Conservation (phyloP, 1,284 basidiomycete species). For the Peniophora sp. region DNA sequence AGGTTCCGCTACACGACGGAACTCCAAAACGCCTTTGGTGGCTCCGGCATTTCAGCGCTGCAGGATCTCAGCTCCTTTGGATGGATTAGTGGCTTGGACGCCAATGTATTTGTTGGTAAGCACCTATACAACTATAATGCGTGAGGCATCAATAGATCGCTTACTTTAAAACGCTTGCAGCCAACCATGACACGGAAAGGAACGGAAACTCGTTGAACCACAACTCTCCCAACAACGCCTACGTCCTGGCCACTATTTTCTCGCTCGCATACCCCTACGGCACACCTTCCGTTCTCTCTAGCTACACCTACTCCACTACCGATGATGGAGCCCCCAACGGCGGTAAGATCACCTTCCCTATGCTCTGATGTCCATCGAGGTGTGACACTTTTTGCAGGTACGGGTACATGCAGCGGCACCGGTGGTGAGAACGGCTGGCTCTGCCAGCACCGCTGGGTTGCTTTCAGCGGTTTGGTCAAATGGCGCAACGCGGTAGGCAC, state of each 20-base stretch:
- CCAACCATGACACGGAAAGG: constrained; percentile 68
- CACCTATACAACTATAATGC: too few species aligned
- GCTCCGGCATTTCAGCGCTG: constrained; percentile 16
- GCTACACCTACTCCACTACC: constrained; percentile 40
- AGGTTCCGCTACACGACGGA: constrained; percentile 24
- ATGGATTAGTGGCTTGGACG: constrained; percentile 44
- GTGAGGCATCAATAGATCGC: constrained; percentile 51
- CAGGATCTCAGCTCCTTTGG: constrained; percentile 38
- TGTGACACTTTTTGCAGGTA: constrained; percentile 16
- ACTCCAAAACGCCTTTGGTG: constrained; percentile 18
- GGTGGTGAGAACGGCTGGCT: constrained; percentile 50
- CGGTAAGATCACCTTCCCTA: constrained; percentile 14
- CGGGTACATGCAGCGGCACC: constrained; percentile 42
- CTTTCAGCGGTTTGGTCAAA: constrained; percentile 53
- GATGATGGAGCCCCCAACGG: constrained; percentile 47
- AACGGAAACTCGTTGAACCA: constrained; percentile 46
- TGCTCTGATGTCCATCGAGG: background rate
- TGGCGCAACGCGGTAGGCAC: constrained; percentile 53
- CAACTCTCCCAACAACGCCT: constrained; percentile 56
- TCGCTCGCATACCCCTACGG: constrained; percentile 63
- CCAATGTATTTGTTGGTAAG: constrained; percentile 37
- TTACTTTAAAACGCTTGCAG: constrained; percentile 59
- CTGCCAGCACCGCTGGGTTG: constrained; percentile 57
- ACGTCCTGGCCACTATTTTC: constrained; percentile 52
- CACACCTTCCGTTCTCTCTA: constrained; percentile 55